Conservation (phyloP, 129 eudicot genomes). For the Apium graveolens region DNA sequence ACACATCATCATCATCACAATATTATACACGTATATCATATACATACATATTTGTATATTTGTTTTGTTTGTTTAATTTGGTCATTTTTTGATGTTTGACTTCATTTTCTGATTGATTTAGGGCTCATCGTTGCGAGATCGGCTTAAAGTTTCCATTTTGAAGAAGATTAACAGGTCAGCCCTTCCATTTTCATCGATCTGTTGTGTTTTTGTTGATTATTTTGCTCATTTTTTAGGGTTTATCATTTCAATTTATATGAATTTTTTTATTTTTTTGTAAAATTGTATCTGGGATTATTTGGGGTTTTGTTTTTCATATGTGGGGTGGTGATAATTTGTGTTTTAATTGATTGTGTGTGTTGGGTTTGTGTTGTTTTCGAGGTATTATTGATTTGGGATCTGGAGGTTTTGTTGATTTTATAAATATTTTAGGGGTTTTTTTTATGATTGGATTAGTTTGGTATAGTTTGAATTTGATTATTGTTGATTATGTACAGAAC, state of each 20-base stretch:
- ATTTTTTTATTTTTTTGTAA: neutral
- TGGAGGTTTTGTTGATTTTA: neutral
- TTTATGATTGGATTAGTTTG: neutral
- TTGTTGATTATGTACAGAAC: neutral
- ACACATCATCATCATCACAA: neutral
- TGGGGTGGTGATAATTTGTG: neutral
- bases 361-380: neutral
- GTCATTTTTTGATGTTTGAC: neutral
- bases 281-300: neutral
- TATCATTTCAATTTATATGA: neutral
- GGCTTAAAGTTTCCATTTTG: conserved; percentile 3
- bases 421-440: neutral
- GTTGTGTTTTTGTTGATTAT: neutral
- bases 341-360: too few relatives aligned
- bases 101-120: neutral
- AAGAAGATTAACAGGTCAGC: neutral
- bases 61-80: neutral
- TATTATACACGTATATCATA: neutral
- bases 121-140: conserved; percentile 3
- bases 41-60: too few relatives aligned
- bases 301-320: neutral
- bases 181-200: neutral
- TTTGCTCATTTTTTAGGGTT: neutral
- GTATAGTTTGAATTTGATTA: neutral
- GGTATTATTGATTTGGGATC: neutral